Evolutionary conservation across 192 early-diverging fungal species (phyloP), one percentile per base, ranked within the genome.

Genomic region (Cetraspora pellucida): DNA sequence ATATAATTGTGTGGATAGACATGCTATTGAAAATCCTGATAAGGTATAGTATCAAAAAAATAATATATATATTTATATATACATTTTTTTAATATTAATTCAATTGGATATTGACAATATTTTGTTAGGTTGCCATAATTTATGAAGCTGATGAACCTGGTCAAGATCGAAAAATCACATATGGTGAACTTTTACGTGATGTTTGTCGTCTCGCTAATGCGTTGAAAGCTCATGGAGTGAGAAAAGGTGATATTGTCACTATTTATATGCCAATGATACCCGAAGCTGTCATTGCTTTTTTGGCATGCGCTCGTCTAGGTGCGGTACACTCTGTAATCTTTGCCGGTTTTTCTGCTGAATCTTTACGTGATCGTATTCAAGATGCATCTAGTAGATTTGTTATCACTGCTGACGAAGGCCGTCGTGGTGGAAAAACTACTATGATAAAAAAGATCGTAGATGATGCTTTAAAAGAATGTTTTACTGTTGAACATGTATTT

Each of bases 261-360:
- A 96, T 98, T 81, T 98, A 98, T 84, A 94, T 98, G 94, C 96
- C 95, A 60, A 97, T 97, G 95, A 88, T 95, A 43, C 96, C 97
- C 70, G 95, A 97, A 85, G 96, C 96, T 25, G 90, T 90, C 1
- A 87, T 94, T 55, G 90, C 97, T n/a, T 94, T 98, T 91, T 87
- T 98, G 47, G 96, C 97, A 45, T 98, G 96, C 81, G 95, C 96
- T 8, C 87, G 96, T 46, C 90, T 98, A 55, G 95, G 97, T 61
- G 89, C 93, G 7, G 85, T 97, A 25, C 97, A 98, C 87, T 91
- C 91, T 23, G 97, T 98, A 55, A 91, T 97, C 72, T 98, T 98
- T 89, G 96, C 96, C 11, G 96, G 97, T 44, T 98, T 98, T 85
- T 95, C 94, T 49, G 88, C 95, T 59, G 93, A 95, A 46, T 94